phyloP scores from a whole-genome alignment of 2,329 filamentous ascomycete species.

The Colletotrichum somersetense region DNA sequence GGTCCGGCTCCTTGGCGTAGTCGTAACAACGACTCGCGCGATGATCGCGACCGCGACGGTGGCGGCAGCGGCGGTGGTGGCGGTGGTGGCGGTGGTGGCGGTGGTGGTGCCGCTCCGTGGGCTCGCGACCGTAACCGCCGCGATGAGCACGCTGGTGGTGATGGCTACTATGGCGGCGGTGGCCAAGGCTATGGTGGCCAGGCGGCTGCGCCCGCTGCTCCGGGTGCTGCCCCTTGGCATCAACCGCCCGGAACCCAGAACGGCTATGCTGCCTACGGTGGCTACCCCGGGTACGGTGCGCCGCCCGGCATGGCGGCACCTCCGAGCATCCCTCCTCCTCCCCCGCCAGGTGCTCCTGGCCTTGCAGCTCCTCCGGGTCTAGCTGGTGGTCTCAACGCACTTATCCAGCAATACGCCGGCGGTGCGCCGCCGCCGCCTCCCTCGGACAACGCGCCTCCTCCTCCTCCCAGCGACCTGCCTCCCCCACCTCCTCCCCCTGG shows the following conservation, averaged over 20 bases:
- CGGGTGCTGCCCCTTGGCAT: conserved; percentile 68
- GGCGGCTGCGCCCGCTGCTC: conserved; percentile 40
- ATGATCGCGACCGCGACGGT: conserved; percentile 51
- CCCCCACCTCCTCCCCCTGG: conserved; percentile 74
- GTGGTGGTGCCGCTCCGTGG: conserved; percentile 70
- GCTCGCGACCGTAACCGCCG: conserved; percentile 67
- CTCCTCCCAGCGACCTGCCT: conserved; percentile 68
- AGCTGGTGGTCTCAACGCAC: conserved; percentile 69
- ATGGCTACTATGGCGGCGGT: conserved; percentile 60
- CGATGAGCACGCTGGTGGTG: conserved; percentile 59
- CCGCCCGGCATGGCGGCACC: conserved; percentile 65
- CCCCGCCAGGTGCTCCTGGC: conserved; percentile 50
- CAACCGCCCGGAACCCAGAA: conserved; percentile 64
- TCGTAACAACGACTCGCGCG: conserved; percentile 66
- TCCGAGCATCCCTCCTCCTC: conserved; percentile 49
- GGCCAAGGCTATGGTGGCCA: conserved; percentile 44
- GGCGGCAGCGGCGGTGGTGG: conserved; percentile 43
- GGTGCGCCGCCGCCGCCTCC: conserved; percentile 65
- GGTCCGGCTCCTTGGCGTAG: conserved; percentile 85
- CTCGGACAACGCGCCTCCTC: conserved; percentile 71
- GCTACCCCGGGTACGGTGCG: conserved; percentile 64
- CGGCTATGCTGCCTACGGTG: conserved; percentile 68
- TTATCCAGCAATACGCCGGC: conserved; percentile 75
- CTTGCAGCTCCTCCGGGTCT: conserved; percentile 68
- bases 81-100: conserved; percentile 55